Base-by-base conservation (phyloP, 495 filamentous ascomycete species). In the Xylaria bambusicola region DNA sequence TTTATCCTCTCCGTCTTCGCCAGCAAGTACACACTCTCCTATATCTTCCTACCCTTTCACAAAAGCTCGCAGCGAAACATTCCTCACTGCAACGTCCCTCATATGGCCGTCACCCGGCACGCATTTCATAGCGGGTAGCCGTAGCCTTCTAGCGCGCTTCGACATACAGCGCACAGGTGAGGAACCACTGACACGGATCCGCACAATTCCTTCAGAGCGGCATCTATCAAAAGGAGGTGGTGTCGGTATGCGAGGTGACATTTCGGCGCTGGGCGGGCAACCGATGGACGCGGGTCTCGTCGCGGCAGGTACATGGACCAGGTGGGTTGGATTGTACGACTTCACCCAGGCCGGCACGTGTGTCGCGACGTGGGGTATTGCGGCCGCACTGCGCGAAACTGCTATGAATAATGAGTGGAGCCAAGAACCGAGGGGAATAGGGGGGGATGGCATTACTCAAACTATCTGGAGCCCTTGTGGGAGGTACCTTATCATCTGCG, bases 401-500 rank as follows among this genome's bases (percentile, higher is more conserved):
- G 73, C 71, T 13, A 24, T 9, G 5, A 7, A 18, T 5, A 21
- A 26, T 18, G 20, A n/a, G 9, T n/a, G 31, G 66, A 35, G 35
- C 12, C 41, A 40, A 6, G 42, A 44, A 4, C 29, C 9, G 18
- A 53, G 57, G 1, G 54, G 23, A 2, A 75, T 86, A 2, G 81
- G 80, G 1, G 91, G 91, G 1, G 73, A 72, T 0, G 93, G 94
- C 2, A 71, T 98, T 18, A 87, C 85, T 27, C 88, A 94, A 64
- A 76, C 90, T 12, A 49, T 80, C 2, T 96, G 91, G 93, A 93
- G 89, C 63, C 82, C 85, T 0, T 93, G 91, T 75, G 93, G 91
- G n/a, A 77, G 84, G 59, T 98, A 97, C 73, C 73, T 98, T 31
- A 86, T 90, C 65, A 84, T 96, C 15, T 88, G 86, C n/a, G 95